These are phyloP conservation scores for Xylariaceae sp. DNA, from an alignment of 2,329 filamentous ascomycete species.

Conservation along the genomic window DNA sequence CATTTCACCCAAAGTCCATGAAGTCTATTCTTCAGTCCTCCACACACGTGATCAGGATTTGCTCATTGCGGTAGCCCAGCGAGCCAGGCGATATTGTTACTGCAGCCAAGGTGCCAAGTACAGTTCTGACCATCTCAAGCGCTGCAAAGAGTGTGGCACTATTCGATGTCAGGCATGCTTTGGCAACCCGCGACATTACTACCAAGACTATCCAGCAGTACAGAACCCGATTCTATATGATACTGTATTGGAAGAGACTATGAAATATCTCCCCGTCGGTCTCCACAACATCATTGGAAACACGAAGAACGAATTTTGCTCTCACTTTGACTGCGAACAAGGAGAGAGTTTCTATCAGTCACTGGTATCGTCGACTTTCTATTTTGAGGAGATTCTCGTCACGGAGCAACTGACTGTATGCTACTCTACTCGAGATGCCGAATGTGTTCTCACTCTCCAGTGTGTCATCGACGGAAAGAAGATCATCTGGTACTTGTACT, in stretches of 20 bases:
- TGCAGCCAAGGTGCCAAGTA: constrained; percentile 34
- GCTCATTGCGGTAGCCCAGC: constrained; percentile 6
- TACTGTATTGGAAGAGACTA: constrained; percentile 15
- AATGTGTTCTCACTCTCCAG: constrained; percentile 20
- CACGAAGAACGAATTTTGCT: constrained; percentile 1
- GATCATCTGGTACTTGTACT: constrained; percentile 27
- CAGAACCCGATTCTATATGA: constrained; percentile 19
- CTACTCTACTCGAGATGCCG: constrained; percentile 18
- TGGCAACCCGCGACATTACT: constrained; percentile 38
- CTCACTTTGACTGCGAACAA: background rate
- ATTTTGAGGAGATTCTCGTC: constrained; percentile 22
- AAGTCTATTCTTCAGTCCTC: no score
- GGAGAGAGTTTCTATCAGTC: constrained; percentile 4
- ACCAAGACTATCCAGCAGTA: constrained; percentile 14
- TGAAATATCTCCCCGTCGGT: constrained; percentile 22
- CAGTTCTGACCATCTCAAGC: constrained; percentile 23
- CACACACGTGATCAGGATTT: no score
- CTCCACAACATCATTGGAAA: constrained; percentile 11
- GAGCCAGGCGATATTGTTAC: constrained; percentile 34
- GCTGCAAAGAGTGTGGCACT: constrained; percentile 35
- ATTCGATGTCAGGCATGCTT: constrained; percentile 38
- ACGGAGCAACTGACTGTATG: constrained; percentile 27
- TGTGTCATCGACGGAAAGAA: constrained; percentile 18
- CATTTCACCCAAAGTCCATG: no score
- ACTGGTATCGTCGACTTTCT: constrained; percentile 20